Percentiles rank a stretch among this genome's conserved stretches.
Conservation (phyloP, 2,329 filamentous ascomycete genomes). For the Alternaria rosae region DNA sequence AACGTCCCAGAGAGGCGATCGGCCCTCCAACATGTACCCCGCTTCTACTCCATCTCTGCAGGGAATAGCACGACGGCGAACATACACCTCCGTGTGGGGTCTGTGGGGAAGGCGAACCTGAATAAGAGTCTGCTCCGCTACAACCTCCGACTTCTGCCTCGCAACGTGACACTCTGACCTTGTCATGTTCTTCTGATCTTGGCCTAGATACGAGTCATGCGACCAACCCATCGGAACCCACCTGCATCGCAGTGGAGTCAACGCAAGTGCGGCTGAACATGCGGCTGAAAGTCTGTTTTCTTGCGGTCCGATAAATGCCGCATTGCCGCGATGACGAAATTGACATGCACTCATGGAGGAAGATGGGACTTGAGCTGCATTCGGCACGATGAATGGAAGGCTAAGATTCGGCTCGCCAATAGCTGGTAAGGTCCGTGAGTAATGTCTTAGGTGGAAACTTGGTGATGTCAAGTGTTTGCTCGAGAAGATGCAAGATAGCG, state of each 20-base stretch:
- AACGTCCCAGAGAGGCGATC: not conserved
- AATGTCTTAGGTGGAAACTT: constrained; percentile 42
- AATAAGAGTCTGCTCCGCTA: not conserved
- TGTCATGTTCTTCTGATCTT: not conserved
- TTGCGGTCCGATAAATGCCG: not conserved
- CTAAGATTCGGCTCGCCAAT: constrained; percentile 37
- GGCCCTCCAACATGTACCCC: constrained; percentile 11
- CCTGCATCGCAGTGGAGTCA: not conserved
- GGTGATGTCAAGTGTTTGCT: constrained; percentile 37
- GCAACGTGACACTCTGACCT: constrained; percentile 2
- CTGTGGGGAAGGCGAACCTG: not conserved
- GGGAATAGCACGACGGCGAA: not conserved
- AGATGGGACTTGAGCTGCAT: not conserved
- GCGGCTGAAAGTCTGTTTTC: not conserved
- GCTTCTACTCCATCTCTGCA: constrained; percentile 17
- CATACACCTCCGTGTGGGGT: not conserved
- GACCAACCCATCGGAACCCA: not conserved
- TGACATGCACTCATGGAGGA: not conserved
- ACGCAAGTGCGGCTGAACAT: not conserved
- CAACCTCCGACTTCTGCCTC: not conserved
- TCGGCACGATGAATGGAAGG: not conserved
- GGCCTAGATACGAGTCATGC: not conserved
- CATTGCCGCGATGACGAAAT: not conserved
- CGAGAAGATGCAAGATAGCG: constrained; percentile 35
- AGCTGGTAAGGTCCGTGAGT: constrained; percentile 36